Base-by-base conservation (phyloP, 2,329 filamentous ascomycete species). In the Pestalotiopsis sp. region DNA sequence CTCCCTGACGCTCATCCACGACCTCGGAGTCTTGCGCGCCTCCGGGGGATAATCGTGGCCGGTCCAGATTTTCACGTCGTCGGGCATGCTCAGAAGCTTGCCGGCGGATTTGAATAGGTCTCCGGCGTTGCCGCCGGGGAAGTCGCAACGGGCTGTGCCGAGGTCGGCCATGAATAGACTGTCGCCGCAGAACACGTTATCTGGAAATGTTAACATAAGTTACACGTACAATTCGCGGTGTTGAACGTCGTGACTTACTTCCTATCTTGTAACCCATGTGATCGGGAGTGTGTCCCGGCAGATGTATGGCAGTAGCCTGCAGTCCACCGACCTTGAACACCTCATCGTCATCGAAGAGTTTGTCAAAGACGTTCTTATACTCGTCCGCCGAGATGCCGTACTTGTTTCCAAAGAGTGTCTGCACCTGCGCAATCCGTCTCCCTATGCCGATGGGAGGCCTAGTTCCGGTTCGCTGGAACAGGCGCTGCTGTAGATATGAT, bases 41-140 rank as follows among this genome's bases (percentile, higher is more conserved):
- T 73, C 75, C 27, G 63, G 59, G 3, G 86, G 85, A 68, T 88
- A 89, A 71, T 89, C 87, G 68, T 89, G 87, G 0, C 86, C 86
- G 0, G 82, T 84, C 82, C 85, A 89, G 59, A 89, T 80, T 63
- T 82, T 84, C 58, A 82, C 79, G 36, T 86, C 20, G 45, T 52
- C 45, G 7, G 45, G 6, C 45, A 52, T 52, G n/a, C 45, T 52
- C 6, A 52, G n/a, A 0, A 89, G 76, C 58, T 76, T 62, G 77
- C 25, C 80, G 68, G 71, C 80, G 0, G 86, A 87, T 2, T 74
- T 61, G 68, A 78, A 89, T 2, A 89, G 79, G 3, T 76, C 75
- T 0, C 70, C 72, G 0, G 85, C 82, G 62, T 78, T 80, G 2
- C 87, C 86, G 1, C 85, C 85, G 0, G 87, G 87, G 65, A 89